Evolutionary conservation across 108 stramenopile genomes (phyloP), one percentile per base, ranked within the genome.

Genomic region (Cyclotella sp.): DNA sequence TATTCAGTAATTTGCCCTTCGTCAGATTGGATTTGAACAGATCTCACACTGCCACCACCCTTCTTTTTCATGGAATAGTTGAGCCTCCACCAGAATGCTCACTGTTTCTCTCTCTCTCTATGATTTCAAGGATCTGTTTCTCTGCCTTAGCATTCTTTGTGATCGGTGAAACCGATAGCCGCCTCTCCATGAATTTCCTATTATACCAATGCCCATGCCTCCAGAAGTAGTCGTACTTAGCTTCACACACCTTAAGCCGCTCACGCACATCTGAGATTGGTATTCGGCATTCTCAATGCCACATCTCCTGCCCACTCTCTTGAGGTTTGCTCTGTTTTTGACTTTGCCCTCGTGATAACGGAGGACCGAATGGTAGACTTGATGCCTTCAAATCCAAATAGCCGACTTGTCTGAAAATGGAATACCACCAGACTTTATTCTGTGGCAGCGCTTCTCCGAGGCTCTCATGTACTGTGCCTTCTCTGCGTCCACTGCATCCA

Each of bases 401-500:
- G 52, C 51, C 9, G 72, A 30, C 26, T 72, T 39, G 15, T 61
- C 63, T 11, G 64, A 73, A 53, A 66, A 80, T 19, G 46, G 60
- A n/a, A 80, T 75, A 2, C 46, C 0, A 1, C 79, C 72, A 3
- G 59, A 69, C 47, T 62, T 74, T 9, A 74, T 47, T 16, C 27
- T 53, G 19, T 66, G 53, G 30, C 79, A 80, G 0, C 47, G 58
- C 66, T 75, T 67, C 44, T 80, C 79, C 11, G 73, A 73, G 27
- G 68, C 64, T 10, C 7, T 3, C 79, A 67, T 80, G n/a, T 30
- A 68, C 15, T 80, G 66, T 34, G 13, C 11, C 0, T 21, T 4
- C 47, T 74, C 34, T 11, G n/a, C 22, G n/a, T 80, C 79, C 5
- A 74, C 13, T 29, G 14, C 21, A 21, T 62, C 60, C 60, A 29